Base-by-base conservation (phyloP, 2,329 filamentous ascomycete species). In the Huntiella abstrusa region DNA sequence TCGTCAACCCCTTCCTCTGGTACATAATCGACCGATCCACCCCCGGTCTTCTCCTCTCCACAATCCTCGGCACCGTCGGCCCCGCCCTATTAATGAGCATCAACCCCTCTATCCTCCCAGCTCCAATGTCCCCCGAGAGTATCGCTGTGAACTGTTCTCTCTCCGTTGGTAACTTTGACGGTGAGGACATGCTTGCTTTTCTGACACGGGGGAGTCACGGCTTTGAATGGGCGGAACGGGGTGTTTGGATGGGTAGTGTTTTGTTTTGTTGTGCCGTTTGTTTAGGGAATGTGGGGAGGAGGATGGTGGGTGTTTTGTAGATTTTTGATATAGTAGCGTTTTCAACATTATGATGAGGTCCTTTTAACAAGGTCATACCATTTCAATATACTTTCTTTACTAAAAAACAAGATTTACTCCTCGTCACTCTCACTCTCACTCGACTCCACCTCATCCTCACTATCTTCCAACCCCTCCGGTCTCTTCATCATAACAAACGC, bases 261-360 rank as follows among this genome's bases (percentile, higher is more conserved):
- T 64, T 98, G 43, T 98, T 95, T 59, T 95, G 91, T 62, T 92
- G 84, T 56, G 86, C 84, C 54, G 75, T 96, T 7, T 95, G 87
- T 62, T 95, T 98, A 67, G 91, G 91, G 8, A 96, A 94, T 58
- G 85, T 98, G 57, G 91, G 91, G 10, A 70, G 91, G 52, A 71
- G 83, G 51, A 63, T 96, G 52, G 77, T 79, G n/a, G 22, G 22
- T 28, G 22, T 10, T 28, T 28, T 28, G 8, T 28, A 28, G 7
- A 28, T 8, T 28, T 28, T 28, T 28, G 22, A 28, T 43, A 32
- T n/a, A 16, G 12, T 17, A 22, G 36, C 15, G 12, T 19, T n/a
- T 28, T 28, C 22, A 28, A 28, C 22, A 28, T 28, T 3, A 28
- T 28, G 22, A 28, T 10, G 22, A 28, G 2, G 22, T 28, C 22